These are phyloP conservation scores for Dimocarpus longan DNA, from an alignment of 345 rosid genomes.

Conservation along the genomic window DNA sequence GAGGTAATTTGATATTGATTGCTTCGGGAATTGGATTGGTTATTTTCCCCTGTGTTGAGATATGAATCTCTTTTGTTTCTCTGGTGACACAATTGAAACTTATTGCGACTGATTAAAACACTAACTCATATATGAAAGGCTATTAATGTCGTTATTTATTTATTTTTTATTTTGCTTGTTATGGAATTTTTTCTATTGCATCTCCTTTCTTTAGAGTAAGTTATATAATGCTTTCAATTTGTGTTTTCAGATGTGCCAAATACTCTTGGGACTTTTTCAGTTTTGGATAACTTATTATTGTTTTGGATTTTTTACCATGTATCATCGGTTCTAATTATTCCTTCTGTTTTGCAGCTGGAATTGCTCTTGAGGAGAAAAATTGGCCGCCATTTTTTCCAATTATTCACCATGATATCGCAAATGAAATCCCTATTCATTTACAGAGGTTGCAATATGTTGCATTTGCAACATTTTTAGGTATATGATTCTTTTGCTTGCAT, in stretches of 20 bases:
- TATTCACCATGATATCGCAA: constrained; percentile 86
- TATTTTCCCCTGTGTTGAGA: background rate
- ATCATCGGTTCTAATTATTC: constrained; percentile 5
- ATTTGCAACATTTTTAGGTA: constrained; percentile 75
- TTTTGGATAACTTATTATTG: background rate
- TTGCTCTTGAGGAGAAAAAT: constrained; percentile 74
- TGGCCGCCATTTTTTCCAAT: constrained; percentile 88
- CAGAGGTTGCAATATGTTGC: constrained; percentile 78
- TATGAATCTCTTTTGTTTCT: background rate
- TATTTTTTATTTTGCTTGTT: background rate
- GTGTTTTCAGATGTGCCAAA: background rate
- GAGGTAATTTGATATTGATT: constrained; percentile 53
- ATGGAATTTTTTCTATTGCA: background rate
- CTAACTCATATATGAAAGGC: background rate
- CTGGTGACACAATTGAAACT: background rate
- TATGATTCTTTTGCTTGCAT: constrained; percentile 9
- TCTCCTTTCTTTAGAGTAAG: constrained; percentile 1
- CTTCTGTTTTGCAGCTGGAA: constrained; percentile 59
- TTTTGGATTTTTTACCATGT: background rate
- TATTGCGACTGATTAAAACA: background rate
- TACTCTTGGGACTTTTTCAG: background rate
- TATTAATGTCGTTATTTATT: background rate
- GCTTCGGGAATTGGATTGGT: constrained; percentile 9
- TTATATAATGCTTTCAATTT: background rate
- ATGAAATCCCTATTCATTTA: constrained; percentile 82